Percentiles rank a stretch among this genome's conserved stretches.
Conservation (phyloP, 106 monocot species). For the Dendrobium catenatum region DNA sequence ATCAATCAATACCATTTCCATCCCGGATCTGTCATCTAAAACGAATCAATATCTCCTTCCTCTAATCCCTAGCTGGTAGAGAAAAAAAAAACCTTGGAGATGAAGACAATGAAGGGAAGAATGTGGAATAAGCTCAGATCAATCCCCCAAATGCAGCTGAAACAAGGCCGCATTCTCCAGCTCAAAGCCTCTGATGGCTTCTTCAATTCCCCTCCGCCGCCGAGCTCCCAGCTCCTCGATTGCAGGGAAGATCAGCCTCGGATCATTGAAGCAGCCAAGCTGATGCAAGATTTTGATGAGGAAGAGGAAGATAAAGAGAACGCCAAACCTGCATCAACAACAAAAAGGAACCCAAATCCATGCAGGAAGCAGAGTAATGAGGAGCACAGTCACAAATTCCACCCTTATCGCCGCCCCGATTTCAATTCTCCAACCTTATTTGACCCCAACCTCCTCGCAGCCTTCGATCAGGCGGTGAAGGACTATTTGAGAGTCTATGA, state of each 20-base stretch:
- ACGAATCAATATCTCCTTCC: neutral
- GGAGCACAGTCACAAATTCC: neutral
- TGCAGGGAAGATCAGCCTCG: conserved; percentile 3
- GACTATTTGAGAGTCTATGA: conserved; percentile 14
- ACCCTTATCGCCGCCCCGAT: conserved; percentile 20
- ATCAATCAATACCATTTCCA: neutral
- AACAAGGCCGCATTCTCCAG: conserved; percentile 15
- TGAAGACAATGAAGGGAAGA: conserved; percentile 53
- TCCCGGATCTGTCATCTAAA: neutral
- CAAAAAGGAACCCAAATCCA: neutral
- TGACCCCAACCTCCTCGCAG: conserved; percentile 42
- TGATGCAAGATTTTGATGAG: conserved; percentile 3
- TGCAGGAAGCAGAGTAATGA: neutral
- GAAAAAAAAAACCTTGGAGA: neutral
- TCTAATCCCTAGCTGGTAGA: neutral
- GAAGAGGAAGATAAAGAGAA: conserved; percentile 21
- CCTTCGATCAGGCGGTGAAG: conserved; percentile 24
- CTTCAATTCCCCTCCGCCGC: conserved; percentile 8
- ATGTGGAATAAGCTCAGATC: conserved; percentile 51
- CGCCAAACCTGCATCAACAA: neutral
- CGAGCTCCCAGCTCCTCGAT: neutral
- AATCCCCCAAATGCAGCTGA: conserved; percentile 32
- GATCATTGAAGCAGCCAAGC: neutral
- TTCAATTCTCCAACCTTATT: conserved; percentile 30
- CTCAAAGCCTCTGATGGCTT: conserved; percentile 3